Conservation (phyloP, 1,284 basidiomycete species). For the Cryptococcus hybrid region DNA sequence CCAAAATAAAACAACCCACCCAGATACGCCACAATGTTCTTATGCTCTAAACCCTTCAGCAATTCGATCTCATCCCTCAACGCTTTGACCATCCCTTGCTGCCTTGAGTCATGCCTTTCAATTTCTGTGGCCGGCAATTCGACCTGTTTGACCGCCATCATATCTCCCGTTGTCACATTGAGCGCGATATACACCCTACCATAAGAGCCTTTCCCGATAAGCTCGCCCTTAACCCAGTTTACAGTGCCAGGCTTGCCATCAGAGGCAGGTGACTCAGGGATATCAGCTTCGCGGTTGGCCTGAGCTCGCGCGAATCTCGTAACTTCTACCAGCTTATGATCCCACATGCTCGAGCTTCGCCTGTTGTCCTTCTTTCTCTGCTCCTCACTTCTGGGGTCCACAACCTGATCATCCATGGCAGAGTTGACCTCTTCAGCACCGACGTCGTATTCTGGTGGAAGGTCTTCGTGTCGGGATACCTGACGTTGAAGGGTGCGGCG, state of each 20-base stretch:
- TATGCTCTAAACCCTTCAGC: constrained; percentile 93
- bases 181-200: constrained; percentile 94
- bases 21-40: constrained; percentile 95
- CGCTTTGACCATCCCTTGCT: constrained; percentile 82
- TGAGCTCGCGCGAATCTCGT: constrained; percentile 55
- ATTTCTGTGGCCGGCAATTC: constrained; percentile 87
- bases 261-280: constrained; percentile 30
- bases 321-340: constrained; percentile 88
- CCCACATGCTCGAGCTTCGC: constrained; percentile 78
- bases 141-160: constrained; percentile 99
- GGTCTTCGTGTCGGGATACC: constrained; percentile 57
- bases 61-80: constrained; percentile 93
- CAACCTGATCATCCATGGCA: not conserved
- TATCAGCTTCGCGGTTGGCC: constrained; percentile 49
- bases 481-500: constrained; percentile 48
- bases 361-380: constrained; percentile 52
- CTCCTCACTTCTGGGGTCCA: constrained; percentile 51
- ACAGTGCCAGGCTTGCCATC: constrained; percentile 62
- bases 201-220: constrained; percentile 96
- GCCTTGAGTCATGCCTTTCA: constrained; percentile 84
- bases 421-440: not conserved
- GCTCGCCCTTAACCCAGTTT: constrained; percentile 97
- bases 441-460: not conserved
- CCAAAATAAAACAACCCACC: constrained; percentile 52
- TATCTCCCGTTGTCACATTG: constrained; percentile 97